A percentile compares a stretch with the other conserved stretches of the same genome.
These are phyloP conservation scores for Dendrostoma leiphaemia DNA, from an alignment of 2,329 filamentous ascomycete genomes.

Conservation along the genomic window DNA sequence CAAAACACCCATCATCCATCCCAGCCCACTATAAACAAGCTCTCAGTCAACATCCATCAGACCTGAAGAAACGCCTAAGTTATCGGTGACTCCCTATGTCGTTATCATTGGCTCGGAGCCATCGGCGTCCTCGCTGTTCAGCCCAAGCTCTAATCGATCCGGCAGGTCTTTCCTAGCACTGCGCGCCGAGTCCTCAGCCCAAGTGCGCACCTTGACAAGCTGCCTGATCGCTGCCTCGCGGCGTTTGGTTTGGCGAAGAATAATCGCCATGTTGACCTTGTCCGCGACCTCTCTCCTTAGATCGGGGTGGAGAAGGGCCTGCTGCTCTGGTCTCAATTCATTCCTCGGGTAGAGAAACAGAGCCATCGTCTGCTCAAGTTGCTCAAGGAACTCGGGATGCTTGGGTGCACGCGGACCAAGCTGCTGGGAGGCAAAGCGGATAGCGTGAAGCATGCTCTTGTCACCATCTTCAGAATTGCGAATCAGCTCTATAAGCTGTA, in stretches of 20 bases:
- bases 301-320: slow-evolving; percentile 73
- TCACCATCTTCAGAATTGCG: slow-evolving; percentile 72
- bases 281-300: slow-evolving; percentile 82
- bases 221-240: slow-evolving; percentile 80
- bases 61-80: background rate
- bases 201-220: slow-evolving; percentile 77
- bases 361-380: slow-evolving; percentile 90
- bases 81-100: slow-evolving; percentile 33
- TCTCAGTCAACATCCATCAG: too few species aligned
- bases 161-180: slow-evolving; percentile 41
- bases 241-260: slow-evolving; percentile 68
- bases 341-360: slow-evolving; percentile 86
- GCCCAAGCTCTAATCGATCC: slow-evolving; percentile 37
- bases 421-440: slow-evolving; percentile 84
- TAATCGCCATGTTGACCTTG: slow-evolving; percentile 84
- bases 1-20: slow-evolving; percentile 21
- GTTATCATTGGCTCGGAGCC: slow-evolving; percentile 51
- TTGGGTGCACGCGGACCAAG: slow-evolving; percentile 84
- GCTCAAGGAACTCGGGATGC: slow-evolving; percentile 76
- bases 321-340: slow-evolving; percentile 71
- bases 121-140: slow-evolving; percentile 35
- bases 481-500: slow-evolving; percentile 94
- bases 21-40: background rate
- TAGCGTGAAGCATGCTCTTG: slow-evolving; percentile 62
- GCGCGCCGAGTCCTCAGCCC: slow-evolving; percentile 70